phyloP scores from a whole-genome alignment of 495 filamentous ascomycete species.

The Neurospora pannonica region DNA sequence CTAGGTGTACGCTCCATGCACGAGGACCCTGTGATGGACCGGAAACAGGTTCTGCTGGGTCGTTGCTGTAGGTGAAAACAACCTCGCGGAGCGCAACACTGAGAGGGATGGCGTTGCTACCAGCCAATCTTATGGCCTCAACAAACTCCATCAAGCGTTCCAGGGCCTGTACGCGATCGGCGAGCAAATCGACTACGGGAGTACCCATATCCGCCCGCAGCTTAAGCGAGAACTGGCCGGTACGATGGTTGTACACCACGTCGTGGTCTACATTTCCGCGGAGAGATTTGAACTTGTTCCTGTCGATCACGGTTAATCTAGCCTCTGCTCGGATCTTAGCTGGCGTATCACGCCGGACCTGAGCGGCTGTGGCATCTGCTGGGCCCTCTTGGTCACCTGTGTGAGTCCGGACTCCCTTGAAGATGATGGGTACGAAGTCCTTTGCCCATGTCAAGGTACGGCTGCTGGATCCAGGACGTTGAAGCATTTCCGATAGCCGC shows the following conservation, averaged over 20 bases:
- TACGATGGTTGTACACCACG: conserved; percentile 45
- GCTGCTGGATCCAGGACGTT: neutral
- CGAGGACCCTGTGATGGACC: conserved; percentile 1
- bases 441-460: conserved; percentile 36
- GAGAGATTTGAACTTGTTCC: conserved; percentile 36
- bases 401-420: conserved; percentile 33
- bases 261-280: conserved; percentile 45
- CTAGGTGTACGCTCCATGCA: conserved; percentile 29
- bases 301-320: conserved; percentile 21
- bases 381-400: conserved; percentile 13
- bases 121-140: conserved; percentile 45
- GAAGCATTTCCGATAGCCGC: conserved; percentile 34
- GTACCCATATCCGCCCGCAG: conserved; percentile 49
- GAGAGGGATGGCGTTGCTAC: conserved; percentile 40
- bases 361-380: conserved; percentile 2
- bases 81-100: conserved; percentile 52
- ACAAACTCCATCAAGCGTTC: conserved; percentile 57
- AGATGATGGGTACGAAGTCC: conserved; percentile 44
- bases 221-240: conserved; percentile 51
- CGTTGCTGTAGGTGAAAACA: conserved; percentile 49
- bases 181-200: conserved; percentile 43
- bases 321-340: conserved; percentile 21
- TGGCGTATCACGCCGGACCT: neutral
- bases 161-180: conserved; percentile 48
- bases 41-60: neutral